Evolutionary conservation across 306 rosid species (phyloP).

Genomic region (Pueraria montana): DNA sequence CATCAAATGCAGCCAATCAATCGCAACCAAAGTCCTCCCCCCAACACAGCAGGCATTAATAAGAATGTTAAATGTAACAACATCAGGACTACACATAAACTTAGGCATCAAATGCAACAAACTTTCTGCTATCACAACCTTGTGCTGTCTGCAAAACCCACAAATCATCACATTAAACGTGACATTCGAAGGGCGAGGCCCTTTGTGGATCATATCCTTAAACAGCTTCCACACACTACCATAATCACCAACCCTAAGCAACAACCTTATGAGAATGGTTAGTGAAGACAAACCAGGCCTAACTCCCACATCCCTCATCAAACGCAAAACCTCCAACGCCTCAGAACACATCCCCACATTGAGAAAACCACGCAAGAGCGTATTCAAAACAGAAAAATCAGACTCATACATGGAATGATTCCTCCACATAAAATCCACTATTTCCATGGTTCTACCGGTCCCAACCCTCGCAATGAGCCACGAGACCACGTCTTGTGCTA

Average conservation of each 20-base stretch:
- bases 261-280: conserved; percentile 56
- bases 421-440: conserved; percentile 74
- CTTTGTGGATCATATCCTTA: conserved; percentile 58
- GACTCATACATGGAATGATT: conserved; percentile 64
- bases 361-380: conserved; percentile 68
- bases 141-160: conserved; percentile 76
- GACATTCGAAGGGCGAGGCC: conserved; percentile 62
- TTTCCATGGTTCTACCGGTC: conserved; percentile 54
- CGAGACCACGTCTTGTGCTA: conserved; percentile 76
- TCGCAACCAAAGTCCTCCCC: conserved; percentile 63
- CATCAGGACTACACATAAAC: conserved; percentile 65
- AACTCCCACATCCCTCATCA: conserved; percentile 69
- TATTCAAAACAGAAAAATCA: conserved; percentile 71
- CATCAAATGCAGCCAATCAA: conserved; percentile 68
- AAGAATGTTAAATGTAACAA: conserved; percentile 62
- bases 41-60: conserved; percentile 61
- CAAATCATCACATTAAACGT: conserved; percentile 59
- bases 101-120: conserved; percentile 73
- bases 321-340: conserved; percentile 66
- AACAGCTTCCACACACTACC: conserved; percentile 80
- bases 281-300: conserved; percentile 60
- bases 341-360: conserved; percentile 65
- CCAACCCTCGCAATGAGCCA: conserved; percentile 69
- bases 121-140: conserved; percentile 61
- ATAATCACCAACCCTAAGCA: conserved; percentile 76